These are phyloP conservation scores for Pichia deserticola DNA, from an alignment of 805 yeast genomes.

Conservation along the genomic window DNA sequence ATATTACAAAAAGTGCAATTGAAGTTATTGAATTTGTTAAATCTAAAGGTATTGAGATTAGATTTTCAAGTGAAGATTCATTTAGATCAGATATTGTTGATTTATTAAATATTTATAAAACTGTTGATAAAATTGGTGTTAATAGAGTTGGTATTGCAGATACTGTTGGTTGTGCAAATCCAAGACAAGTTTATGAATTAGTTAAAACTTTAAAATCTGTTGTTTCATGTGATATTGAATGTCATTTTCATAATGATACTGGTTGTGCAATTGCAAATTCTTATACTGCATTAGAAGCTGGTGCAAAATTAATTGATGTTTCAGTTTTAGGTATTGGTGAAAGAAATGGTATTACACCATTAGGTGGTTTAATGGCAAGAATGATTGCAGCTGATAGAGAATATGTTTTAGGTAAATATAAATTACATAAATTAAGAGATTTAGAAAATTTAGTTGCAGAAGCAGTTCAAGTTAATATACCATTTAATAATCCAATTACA, in stretches of 20 bases:
- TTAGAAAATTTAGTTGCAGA: conserved; percentile 94
- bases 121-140: conserved; percentile 95
- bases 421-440: conserved; percentile 91
- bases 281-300: conserved; percentile 96
- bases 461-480: conserved; percentile 93
- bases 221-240: conserved; percentile 94
- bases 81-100: conserved; percentile 96
- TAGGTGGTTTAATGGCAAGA: conserved; percentile 98
- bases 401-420: conserved; percentile 88
- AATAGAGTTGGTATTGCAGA: conserved; percentile 99
- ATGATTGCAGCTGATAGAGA: conserved; percentile 99
- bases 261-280: conserved; percentile 99
- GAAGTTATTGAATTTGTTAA: conserved; percentile 97
- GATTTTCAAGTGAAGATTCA: conserved; percentile 95
- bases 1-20: conserved; percentile 90
- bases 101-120: conserved; percentile 87
- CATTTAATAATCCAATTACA: conserved; percentile 97
- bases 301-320: conserved; percentile 91
- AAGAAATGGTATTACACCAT: conserved; percentile 96
- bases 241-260: conserved; percentile 98
- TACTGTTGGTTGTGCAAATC: conserved; percentile 98
- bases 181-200: conserved; percentile 96
- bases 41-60: conserved; percentile 91
- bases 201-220: conserved; percentile 89
- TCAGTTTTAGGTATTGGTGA: conserved; percentile 97